Evolutionary conservation across 306 rosid genomes (phyloP).

Genomic region (Cotoneaster glaucophyllus): DNA sequence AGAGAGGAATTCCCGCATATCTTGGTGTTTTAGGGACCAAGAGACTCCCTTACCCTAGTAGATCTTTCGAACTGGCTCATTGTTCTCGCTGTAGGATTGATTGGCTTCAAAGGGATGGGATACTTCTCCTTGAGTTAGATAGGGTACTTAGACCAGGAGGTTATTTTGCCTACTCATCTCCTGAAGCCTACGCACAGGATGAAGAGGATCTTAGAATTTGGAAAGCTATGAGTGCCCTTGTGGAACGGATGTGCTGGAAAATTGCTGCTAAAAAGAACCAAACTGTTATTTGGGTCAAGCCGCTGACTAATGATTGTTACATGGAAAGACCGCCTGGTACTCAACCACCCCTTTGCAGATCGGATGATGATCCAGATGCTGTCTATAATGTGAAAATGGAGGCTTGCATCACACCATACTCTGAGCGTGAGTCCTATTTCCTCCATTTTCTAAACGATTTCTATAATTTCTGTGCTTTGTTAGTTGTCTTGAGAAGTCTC

Average conservation of each 20-base stretch:
- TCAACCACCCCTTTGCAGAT: slow-evolving; percentile 87
- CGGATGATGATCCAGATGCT: slow-evolving; percentile 85
- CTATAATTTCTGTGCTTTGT: slow-evolving; percentile 2
- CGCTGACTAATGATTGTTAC: slow-evolving; percentile 84
- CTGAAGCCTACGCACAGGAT: slow-evolving; percentile 99
- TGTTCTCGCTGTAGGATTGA: slow-evolving; percentile 99
- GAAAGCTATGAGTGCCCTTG: slow-evolving; percentile 90
- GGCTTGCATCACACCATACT: slow-evolving; percentile 84
- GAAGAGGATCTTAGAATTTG: slow-evolving; percentile 94
- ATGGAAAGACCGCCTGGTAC: slow-evolving; percentile 68
- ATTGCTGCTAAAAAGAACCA: slow-evolving; percentile 80
- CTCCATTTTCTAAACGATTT: not conserved
- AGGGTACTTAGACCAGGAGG: slow-evolving; percentile 98
- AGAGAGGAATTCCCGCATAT: slow-evolving; percentile 99
- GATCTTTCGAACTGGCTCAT: slow-evolving; percentile 97
- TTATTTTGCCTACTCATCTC: slow-evolving; percentile 96
- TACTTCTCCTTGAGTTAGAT: slow-evolving; percentile 90
- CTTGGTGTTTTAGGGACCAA: slow-evolving; percentile 95
- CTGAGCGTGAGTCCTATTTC: slow-evolving; percentile 66
- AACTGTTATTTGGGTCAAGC: slow-evolving; percentile 97
- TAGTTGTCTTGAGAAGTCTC: not conserved
- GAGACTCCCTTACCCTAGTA: slow-evolving; percentile 98
- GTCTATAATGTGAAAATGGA: slow-evolving; percentile 86
- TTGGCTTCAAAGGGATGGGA: slow-evolving; percentile 99
- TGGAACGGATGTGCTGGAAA: slow-evolving; percentile 93